Percentiles rank a stretch among this genome's conserved stretches.
Conservation (phyloP, 1,284 basidiomycete genomes). For the Cryptococcus depauperatus region DNA sequence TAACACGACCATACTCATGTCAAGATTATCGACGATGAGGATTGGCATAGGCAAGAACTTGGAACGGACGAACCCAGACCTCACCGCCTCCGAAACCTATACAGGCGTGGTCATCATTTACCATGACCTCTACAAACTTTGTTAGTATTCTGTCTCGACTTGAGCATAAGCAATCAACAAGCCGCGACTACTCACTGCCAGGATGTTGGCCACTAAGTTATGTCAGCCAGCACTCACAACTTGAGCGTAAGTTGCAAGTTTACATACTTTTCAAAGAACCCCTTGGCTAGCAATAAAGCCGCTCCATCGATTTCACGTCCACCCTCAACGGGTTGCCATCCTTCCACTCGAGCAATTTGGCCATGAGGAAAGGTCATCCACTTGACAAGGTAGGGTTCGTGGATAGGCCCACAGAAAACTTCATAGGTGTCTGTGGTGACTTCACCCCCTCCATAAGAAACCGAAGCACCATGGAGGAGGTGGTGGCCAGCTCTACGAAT, state of each 20-base stretch:
- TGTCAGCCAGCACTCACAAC: conserved; percentile 2
- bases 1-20: neutral
- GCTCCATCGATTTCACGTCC: conserved; percentile 35
- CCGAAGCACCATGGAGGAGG: conserved; percentile 30
- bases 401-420: conserved; percentile 36
- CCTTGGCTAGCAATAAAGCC: conserved; percentile 35
- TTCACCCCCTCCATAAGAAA: conserved; percentile 39
- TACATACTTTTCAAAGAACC: conserved; percentile 33
- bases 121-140: neutral
- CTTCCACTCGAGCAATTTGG: conserved; percentile 23
- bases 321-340: conserved; percentile 41
- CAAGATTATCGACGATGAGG: conserved; percentile 10
- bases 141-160: neutral
- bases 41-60: conserved; percentile 32
- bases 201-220: conserved; percentile 32
- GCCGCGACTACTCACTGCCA: conserved; percentile 28
- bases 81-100: conserved; percentile 41
- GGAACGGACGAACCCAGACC: conserved; percentile 40
- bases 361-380: conserved; percentile 39
- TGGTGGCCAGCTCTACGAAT: conserved; percentile 29
- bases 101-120: conserved; percentile 41
- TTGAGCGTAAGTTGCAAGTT: neutral
- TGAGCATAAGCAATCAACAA: neutral
- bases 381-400: conserved; percentile 29
- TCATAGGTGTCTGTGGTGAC: conserved; percentile 35